A percentile compares a stretch with the other conserved stretches of the same genome.
Conservation (phyloP, 495 filamentous ascomycete species). For the Thermochaetoides thermophila region DNA sequence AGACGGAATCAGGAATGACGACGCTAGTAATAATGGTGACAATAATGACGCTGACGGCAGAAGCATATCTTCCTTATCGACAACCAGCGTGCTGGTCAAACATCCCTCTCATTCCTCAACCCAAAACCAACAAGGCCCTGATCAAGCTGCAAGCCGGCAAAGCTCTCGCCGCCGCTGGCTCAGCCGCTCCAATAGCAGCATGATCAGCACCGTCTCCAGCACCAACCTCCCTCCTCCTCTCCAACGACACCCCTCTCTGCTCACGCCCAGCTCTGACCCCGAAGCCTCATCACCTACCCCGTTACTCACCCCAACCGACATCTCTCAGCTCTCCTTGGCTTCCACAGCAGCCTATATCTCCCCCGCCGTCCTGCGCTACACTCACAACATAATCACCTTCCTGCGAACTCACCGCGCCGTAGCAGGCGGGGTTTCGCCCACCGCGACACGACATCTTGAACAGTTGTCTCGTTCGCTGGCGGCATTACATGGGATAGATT, state of each 20-base stretch:
- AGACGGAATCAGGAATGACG: neutral
- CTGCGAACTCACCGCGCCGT: slow-evolving; percentile 76
- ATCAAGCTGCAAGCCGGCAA: no score
- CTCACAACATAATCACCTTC: slow-evolving; percentile 73
- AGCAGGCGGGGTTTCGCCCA: slow-evolving; percentile 50
- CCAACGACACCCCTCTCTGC: neutral
- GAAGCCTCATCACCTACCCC: neutral
- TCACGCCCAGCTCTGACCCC: neutral
- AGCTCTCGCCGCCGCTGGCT: no score
- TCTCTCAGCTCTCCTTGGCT: slow-evolving; percentile 22
- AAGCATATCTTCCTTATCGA: no score
- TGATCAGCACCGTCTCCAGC: neutral
- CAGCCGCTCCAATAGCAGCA: slow-evolving; percentile 1
- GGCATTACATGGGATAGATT: slow-evolving; percentile 65
- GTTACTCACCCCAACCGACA: slow-evolving; percentile 21
- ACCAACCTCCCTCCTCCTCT: neutral
- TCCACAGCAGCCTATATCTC: slow-evolving; percentile 17
- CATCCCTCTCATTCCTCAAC: neutral
- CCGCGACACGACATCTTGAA: slow-evolving; percentile 63
- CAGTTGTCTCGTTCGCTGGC: slow-evolving; percentile 57
- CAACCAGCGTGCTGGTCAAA: no score
- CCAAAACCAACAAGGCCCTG: no score
- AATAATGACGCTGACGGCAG: slow-evolving; percentile 5
- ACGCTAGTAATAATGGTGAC: slow-evolving; percentile 5
- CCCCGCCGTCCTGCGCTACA: slow-evolving; percentile 61